A percentile compares a stretch with the other conserved stretches of the same genome.
Conservation (phyloP, 306 rosid species). For the Quercus berberidifolia region DNA sequence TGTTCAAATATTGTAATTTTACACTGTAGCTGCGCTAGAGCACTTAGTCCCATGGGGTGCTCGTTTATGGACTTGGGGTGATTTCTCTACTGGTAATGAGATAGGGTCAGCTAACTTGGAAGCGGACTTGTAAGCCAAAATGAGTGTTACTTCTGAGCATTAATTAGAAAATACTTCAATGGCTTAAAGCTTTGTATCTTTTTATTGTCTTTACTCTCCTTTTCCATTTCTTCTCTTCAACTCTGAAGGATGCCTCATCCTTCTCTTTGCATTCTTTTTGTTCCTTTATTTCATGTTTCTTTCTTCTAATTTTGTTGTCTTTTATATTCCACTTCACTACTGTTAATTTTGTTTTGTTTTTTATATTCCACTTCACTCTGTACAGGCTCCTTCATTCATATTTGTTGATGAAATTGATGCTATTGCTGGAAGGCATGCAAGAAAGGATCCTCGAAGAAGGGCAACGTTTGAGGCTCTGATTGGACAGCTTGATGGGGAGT, state of each 20-base stretch:
- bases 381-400: slow-evolving; percentile 89
- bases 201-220: background rate
- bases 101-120: background rate
- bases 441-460: slow-evolving; percentile 86
- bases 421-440: slow-evolving; percentile 95
- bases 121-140: background rate
- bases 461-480: slow-evolving; percentile 95
- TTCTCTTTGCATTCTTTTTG: background rate
- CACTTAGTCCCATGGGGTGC: background rate
- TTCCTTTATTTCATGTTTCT: background rate
- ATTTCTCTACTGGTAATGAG: background rate
- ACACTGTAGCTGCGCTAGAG: background rate
- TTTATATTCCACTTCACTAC: background rate
- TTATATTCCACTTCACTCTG: background rate
- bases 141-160: background rate
- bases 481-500: slow-evolving; percentile 97
- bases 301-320: background rate
- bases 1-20: background rate
- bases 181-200: background rate
- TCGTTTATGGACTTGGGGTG: background rate
- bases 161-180: background rate
- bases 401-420: slow-evolving; percentile 99
- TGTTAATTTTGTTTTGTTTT: background rate
- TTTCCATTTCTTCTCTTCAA: background rate
- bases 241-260: background rate